phyloP scores from a whole-genome alignment of 441 rosid species.

The Biscutella laevigata region DNA sequence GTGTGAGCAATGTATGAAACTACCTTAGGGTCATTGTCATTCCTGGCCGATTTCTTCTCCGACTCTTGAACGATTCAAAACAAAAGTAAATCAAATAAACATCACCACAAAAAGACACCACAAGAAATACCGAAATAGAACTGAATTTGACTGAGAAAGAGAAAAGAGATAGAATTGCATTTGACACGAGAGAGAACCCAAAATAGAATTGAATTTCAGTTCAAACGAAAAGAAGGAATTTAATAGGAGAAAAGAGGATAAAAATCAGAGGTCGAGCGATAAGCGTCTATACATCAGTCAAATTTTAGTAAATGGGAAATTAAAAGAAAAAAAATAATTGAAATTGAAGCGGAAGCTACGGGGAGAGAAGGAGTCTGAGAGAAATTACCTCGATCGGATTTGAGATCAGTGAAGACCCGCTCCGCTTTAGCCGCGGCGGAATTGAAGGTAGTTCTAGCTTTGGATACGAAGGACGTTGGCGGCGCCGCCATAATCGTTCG shows the following conservation, averaged over 20 bases:
- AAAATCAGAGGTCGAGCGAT: constrained; percentile 20
- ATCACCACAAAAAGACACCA: not conserved
- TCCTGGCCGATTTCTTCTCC: constrained; percentile 35
- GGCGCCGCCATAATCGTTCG: constrained; percentile 40
- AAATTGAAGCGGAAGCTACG: constrained; percentile 22
- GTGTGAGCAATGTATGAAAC: too few species aligned
- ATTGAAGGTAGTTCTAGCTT: constrained; percentile 86
- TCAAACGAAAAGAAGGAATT: not conserved
- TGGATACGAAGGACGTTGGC: constrained; percentile 67
- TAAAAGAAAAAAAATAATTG: too few species aligned
- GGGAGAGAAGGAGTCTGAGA: not conserved
- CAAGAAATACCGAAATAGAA: not conserved
- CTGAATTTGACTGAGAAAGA: constrained; percentile 1
- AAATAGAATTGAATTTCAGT: constrained; percentile 14
- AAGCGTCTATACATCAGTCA: constrained; percentile 19
- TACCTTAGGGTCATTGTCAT: constrained; percentile 50
- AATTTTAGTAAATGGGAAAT: constrained; percentile 31
- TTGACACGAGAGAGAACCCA: constrained; percentile 14
- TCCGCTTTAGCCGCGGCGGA: constrained; percentile 98
- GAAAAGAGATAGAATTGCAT: constrained; percentile 13
- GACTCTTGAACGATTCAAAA: constrained; percentile 41
- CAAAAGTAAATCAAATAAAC: constrained; percentile 12
- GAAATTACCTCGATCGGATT: constrained; percentile 63
- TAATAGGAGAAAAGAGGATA: not conserved
- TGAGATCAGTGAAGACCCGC: constrained; percentile 83